A percentile compares a stretch with the other conserved stretches of the same genome.
Conservation (phyloP, 148 eudicot species). For the Spergularia marina region DNA sequence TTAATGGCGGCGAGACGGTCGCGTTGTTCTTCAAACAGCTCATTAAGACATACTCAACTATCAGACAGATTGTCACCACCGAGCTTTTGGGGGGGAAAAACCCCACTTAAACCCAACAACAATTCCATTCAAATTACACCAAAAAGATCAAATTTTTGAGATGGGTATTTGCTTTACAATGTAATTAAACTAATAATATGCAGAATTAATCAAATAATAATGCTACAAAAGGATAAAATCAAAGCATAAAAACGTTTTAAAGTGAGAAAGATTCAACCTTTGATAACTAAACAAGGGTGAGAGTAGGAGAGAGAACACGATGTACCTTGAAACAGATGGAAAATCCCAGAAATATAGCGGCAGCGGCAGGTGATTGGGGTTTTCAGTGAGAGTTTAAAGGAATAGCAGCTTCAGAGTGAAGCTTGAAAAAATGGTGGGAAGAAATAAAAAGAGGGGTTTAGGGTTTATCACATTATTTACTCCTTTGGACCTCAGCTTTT, state of each 20-base stretch:
- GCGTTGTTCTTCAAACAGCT: too few relatives aligned
- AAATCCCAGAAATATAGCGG: not conserved
- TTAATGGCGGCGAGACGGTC: too few relatives aligned
- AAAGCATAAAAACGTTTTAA: too few relatives aligned
- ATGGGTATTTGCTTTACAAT: not conserved
- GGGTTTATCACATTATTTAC: not conserved
- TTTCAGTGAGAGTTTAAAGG: not conserved
- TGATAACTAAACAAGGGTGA: too few relatives aligned
- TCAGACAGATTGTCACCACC: too few relatives aligned
- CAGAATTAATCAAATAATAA: not conserved
- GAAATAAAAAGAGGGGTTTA: not conserved
- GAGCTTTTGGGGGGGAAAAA: too few relatives aligned
- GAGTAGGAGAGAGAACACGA: not conserved
- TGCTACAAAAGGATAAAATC: too few relatives aligned
- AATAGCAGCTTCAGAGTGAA: not conserved
- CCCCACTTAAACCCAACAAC: too few relatives aligned
- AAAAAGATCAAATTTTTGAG: not conserved
- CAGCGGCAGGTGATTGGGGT: not conserved
- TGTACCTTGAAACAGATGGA: not conserved
- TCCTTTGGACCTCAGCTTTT: too few relatives aligned
- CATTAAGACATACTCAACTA: too few relatives aligned
- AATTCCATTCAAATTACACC: too few relatives aligned
- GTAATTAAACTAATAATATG: not conserved
- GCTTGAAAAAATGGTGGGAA: not conserved
- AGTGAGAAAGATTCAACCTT: too few relatives aligned